phyloP scores from a whole-genome alignment of 306 rosid genomes.

The Quillaja saponaria region DNA sequence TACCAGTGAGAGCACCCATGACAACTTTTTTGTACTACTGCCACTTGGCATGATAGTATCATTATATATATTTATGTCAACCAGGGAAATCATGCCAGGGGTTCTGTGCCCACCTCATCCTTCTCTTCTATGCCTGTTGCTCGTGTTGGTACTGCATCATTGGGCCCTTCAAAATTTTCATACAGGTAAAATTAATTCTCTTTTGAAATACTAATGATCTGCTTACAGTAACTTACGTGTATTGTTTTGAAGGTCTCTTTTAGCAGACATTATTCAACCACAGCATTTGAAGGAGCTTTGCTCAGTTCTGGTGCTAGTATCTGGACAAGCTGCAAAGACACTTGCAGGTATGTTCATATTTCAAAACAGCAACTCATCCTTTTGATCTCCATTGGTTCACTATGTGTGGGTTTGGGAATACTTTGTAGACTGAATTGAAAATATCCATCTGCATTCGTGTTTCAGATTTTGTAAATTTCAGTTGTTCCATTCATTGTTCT shows the following conservation, averaged over 20 bases:
- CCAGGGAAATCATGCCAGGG: conserved; percentile 68
- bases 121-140: conserved; percentile 56
- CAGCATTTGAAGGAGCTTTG: conserved; percentile 94
- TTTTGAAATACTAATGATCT: conserved; percentile 22
- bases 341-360: conserved; percentile 59
- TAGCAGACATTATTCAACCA: conserved; percentile 95
- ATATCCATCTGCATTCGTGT: not conserved
- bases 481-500: conserved; percentile 22
- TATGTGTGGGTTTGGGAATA: conserved; percentile 8
- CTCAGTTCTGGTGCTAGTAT: conserved; percentile 79
- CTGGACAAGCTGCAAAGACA: conserved; percentile 86
- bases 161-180: conserved; percentile 80
- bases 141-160: conserved; percentile 56
- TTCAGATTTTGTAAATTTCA: conserved; percentile 1
- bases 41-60: not conserved
- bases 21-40: not conserved
- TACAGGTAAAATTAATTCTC: conserved; percentile 65
- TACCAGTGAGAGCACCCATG: conserved; percentile 15
- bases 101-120: conserved; percentile 57
- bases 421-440: not conserved
- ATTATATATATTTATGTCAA: conserved; percentile 6
- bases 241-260: conserved; percentile 72
- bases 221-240: conserved; percentile 41
- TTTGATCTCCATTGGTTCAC: conserved; percentile 21
- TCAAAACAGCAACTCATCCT: conserved; percentile 3